A percentile compares a stretch with the other conserved stretches of the same genome.
phyloP scores from a whole-genome alignment of 2,329 filamentous ascomycete species.

The Aspergillus tanneri region DNA sequence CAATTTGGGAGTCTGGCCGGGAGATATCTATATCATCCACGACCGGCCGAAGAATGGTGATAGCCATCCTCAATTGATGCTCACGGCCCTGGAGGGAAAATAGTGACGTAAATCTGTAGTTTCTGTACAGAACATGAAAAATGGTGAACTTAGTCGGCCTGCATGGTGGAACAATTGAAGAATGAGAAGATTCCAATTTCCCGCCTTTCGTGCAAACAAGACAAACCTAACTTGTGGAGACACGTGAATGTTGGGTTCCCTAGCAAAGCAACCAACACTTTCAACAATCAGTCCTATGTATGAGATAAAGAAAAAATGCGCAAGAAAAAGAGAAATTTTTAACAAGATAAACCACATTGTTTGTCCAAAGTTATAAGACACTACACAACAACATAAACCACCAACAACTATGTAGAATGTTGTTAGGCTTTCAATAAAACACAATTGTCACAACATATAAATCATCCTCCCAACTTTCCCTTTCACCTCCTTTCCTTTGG shows the following conservation, averaged over 20 bases:
- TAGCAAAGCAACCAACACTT: not conserved
- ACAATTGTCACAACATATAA: too few relatives aligned
- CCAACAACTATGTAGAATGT: too few relatives aligned
- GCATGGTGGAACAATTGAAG: not conserved
- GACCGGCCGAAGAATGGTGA: conserved; percentile 58
- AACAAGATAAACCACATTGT: too few relatives aligned
- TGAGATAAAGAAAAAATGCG: not conserved
- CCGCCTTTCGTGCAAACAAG: not conserved
- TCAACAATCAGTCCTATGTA: not conserved
- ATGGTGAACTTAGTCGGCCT: not conserved
- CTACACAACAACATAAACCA: too few relatives aligned
- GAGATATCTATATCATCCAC: conserved; percentile 33
- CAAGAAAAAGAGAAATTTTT: not conserved
- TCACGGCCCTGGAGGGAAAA: not conserved
- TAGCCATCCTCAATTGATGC: conserved; percentile 49
- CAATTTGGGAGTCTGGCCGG: conserved; percentile 45
- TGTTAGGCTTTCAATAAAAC: too few relatives aligned
- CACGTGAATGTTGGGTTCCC: not conserved
- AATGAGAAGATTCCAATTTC: not conserved
- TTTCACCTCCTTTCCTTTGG: too few relatives aligned
- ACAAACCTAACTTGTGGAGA: not conserved
- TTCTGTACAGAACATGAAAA: too few relatives aligned
- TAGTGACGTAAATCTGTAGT: too few relatives aligned
- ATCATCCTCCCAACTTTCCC: too few relatives aligned
- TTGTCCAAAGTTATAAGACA: too few relatives aligned